These are phyloP conservation scores for Pueraria montana DNA, from an alignment of 306 rosid genomes.

Conservation along the genomic window DNA sequence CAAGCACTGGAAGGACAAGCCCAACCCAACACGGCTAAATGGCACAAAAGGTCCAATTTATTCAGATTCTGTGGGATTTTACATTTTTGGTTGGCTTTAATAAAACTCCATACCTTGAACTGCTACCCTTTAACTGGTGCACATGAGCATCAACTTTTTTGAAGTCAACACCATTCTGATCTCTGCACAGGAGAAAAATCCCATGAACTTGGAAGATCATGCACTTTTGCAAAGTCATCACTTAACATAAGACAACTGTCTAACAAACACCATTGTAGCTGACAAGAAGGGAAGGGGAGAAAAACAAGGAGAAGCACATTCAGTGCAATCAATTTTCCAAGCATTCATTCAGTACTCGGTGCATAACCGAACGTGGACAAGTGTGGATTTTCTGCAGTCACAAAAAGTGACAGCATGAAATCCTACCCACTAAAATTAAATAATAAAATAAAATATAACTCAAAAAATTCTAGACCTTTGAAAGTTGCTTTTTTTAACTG, in stretches of 20 bases:
- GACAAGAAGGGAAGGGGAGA: slow-evolving; percentile 5
- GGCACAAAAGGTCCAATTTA: slow-evolving; percentile 13
- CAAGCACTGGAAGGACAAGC: neutral
- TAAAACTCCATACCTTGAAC: slow-evolving; percentile 77
- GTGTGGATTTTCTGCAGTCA: neutral
- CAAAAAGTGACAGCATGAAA: neutral
- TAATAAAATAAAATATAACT: neutral
- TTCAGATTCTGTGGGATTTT: slow-evolving; percentile 11
- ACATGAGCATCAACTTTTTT: slow-evolving; percentile 92
- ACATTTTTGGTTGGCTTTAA: slow-evolving; percentile 21
- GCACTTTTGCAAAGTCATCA: slow-evolving; percentile 28
- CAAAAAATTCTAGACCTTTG: neutral
- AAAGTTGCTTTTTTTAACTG: neutral
- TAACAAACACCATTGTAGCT: slow-evolving; percentile 17
- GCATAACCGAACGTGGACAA: neutral
- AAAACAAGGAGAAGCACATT: too few species aligned
- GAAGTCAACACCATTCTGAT: slow-evolving; percentile 81
- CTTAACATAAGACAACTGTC: slow-evolving; percentile 13
- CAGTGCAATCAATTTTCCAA: neutral
- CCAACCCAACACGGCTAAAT: slow-evolving; percentile 11
- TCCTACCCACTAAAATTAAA: neutral
- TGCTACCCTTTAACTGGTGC: slow-evolving; percentile 98
- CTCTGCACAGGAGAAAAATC: slow-evolving; percentile 59
- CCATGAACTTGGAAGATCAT: slow-evolving; percentile 38
- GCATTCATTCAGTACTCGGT: neutral